Conservation (phyloP, 176 grass and related monocot genomes). For the Ananas comosus region DNA sequence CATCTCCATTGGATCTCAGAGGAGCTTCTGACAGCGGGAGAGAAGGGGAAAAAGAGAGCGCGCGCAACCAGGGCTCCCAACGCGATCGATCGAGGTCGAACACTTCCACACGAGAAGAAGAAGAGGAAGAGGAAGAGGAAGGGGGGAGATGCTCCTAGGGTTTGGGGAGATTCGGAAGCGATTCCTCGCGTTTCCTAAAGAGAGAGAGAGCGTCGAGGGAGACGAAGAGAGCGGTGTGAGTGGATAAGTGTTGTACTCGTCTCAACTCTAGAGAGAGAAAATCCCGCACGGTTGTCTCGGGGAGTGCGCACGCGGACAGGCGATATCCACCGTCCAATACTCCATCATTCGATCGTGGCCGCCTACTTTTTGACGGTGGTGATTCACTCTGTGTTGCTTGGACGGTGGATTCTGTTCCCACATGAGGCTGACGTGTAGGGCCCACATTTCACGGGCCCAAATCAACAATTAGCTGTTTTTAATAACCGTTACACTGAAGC, state of each 20-base stretch:
- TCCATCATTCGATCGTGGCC: no score
- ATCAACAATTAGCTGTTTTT: no score
- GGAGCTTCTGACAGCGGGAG: slow-evolving; percentile 1
- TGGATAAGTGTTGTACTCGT: background rate
- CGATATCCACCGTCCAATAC: no score
- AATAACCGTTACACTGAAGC: no score
- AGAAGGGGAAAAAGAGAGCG: background rate
- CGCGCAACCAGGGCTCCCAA: background rate
- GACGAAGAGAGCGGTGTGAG: background rate
- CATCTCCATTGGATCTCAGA: slow-evolving; percentile 22
- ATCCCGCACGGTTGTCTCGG: no score
- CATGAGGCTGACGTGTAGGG: no score
- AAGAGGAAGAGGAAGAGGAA: slow-evolving; percentile 2
- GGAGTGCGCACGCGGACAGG: no score
- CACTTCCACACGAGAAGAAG: background rate
- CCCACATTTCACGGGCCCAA: no score
- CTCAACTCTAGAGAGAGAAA: background rate
- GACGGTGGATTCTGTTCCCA: no score
- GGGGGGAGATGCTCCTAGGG: slow-evolving; percentile 5
- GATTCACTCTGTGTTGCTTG: no score
- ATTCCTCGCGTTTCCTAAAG: slow-evolving; percentile 1
- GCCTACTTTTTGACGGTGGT: no score
- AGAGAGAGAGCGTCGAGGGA: background rate
- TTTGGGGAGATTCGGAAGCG: slow-evolving; percentile 14
- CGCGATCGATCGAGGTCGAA: background rate